Evolutionary conservation across 345 rosid species (phyloP), one percentile per base, ranked within the genome.

Genomic region (Citropsis articulata): DNA sequence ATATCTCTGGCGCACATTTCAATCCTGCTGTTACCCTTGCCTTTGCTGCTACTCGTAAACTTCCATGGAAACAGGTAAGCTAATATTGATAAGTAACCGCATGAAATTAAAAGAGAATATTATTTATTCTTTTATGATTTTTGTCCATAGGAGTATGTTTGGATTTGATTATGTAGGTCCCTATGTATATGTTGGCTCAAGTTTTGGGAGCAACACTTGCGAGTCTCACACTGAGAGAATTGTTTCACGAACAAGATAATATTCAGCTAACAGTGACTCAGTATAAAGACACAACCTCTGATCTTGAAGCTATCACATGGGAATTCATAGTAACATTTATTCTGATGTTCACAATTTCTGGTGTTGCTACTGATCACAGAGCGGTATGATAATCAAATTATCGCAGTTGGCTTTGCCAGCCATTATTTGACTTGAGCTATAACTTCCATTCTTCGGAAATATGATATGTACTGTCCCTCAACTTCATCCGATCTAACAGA

Each of bases 1-100:
- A 84, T 67, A 40, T 87, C 76, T 87, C 90, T 5, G 89, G 89
- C 50, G 90, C 87, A 66, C 90, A 89, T 83, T 89, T 89, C 45
- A 87, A 86, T 73, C 90, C 90, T 56, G 89, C 87, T 13, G 89
- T 86, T 65, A 83, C 85, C 60, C 70, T 83, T 53, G 88, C 90
- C 61, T 81, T 86, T 8, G 87, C 89, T 2, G 81, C 84, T 5
- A 68, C 75, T 55, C 48, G 80, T 8, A 83, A 79, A 64, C 82
- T 86, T 69, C 36, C 87, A 27, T 81, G 87, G 90, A 86, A 84
- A 85, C 83, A 79, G 28, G 91, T 86, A 40, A 82, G 84, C 13
- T 7, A 48, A 35, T 5, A 40, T 18, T 30, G 36, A 45, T 45
- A 45, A 45, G 50, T 12, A 45, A 45, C 50, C 50, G 50, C 50